Conservation (phyloP, 2,329 filamentous ascomycete species). For the Geoglossum cookeanum region DNA sequence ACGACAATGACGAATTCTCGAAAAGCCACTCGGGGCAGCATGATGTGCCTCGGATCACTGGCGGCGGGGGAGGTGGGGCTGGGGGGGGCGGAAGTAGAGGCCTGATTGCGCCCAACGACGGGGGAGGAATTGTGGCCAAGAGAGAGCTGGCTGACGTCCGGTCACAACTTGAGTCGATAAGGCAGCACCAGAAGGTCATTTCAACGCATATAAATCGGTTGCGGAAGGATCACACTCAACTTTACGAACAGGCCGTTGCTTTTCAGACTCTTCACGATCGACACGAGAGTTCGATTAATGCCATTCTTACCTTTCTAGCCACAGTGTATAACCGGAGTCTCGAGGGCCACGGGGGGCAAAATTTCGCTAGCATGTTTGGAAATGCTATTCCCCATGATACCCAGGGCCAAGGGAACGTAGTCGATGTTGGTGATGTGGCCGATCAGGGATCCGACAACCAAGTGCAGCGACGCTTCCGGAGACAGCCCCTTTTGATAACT, state of each 20-base stretch:
- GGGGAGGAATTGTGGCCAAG: conserved; percentile 32
- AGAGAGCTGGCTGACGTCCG: conserved; percentile 64
- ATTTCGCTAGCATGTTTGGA: conserved; percentile 68
- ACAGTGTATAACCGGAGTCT: conserved; percentile 91
- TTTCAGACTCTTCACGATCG: conserved; percentile 86
- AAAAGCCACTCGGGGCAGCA: background rate
- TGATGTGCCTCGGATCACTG: background rate
- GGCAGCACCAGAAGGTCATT: conserved; percentile 73
- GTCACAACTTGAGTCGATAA: conserved; percentile 61
- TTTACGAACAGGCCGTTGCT: conserved; percentile 71
- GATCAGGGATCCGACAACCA: background rate
- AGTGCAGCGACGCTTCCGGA: background rate
- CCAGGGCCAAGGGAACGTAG: conserved; percentile 36
- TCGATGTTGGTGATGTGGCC: conserved; percentile 38
- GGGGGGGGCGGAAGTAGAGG: conserved; percentile 16
- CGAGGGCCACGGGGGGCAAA: conserved; percentile 62
- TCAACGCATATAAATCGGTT: conserved; percentile 63
- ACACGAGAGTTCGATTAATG: conserved; percentile 97
- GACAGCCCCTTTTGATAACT: background rate
- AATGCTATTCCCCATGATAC: conserved; percentile 46
- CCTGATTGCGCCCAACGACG: conserved; percentile 18
- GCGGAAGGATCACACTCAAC: conserved; percentile 67
- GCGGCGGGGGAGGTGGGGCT: background rate
- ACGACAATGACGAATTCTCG: conserved; percentile 19
- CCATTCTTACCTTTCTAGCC: conserved; percentile 90